These are phyloP conservation scores for Fusarium beomiforme DNA, from an alignment of 2,329 filamentous ascomycete species.

Conservation along the genomic window DNA sequence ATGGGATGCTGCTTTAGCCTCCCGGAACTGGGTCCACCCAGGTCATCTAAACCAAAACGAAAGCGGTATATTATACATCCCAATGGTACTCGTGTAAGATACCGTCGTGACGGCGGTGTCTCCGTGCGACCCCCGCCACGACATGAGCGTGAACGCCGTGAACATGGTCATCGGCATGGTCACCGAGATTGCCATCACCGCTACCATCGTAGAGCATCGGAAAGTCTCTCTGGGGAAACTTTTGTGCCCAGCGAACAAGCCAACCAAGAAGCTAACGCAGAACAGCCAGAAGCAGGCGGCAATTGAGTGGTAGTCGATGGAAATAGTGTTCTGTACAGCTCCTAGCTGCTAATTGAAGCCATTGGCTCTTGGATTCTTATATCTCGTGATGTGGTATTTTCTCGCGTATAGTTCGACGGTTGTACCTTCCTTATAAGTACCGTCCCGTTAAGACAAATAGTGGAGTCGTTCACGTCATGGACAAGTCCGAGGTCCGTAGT, in stretches of 20 bases:
- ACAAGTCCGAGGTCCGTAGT: constrained; percentile 30
- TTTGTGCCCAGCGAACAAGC: not conserved
- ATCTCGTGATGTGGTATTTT: not conserved
- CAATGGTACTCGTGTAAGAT: not conserved
- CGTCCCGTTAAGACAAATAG: constrained; percentile 17
- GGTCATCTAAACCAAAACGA: not conserved
- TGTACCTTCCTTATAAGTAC: not conserved
- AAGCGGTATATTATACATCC: not conserved
- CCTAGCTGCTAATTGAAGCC: not conserved
- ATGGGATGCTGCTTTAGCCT: constrained; percentile 25
- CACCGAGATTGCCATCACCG: not conserved
- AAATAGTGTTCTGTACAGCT: not conserved
- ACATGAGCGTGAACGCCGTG: not conserved
- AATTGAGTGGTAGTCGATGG: not conserved
- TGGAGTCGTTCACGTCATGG: constrained; percentile 37
- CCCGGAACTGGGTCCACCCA: not conserved
- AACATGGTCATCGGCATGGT: not conserved
- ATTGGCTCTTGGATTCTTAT: not conserved
- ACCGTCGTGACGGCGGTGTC: too few species aligned
- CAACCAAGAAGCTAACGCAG: too few species aligned
- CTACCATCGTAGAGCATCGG: not conserved
- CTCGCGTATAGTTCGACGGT: not conserved
- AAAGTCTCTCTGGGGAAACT: not conserved
- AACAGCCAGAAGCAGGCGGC: too few species aligned
- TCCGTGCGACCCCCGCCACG: not conserved